Evolutionary conservation across 495 filamentous ascomycete species (phyloP), one percentile per base, ranked within the genome.

Genomic region (Tuber umbilicatum): DNA sequence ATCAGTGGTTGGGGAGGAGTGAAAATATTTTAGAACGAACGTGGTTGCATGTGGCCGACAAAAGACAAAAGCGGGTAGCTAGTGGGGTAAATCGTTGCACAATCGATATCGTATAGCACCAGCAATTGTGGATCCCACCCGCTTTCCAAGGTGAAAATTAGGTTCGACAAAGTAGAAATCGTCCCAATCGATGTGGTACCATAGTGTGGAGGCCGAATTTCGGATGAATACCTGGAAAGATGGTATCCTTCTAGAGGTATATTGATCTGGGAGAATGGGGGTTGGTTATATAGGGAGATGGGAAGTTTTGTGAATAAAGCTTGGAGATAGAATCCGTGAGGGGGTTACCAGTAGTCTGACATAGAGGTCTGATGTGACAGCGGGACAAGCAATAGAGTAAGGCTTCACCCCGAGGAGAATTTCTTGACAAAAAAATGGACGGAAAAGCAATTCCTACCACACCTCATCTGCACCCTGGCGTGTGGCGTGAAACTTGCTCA

Each of bases 401-500:
- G 55, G 55, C 55, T 35, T 17, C 55, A 19, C 27, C 55, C 55
- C 55, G 19, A 3, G 27, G 31, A 64, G 27, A 7, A 64, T 17
- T 64, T 64, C 55, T 64, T 64, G 55, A 47, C 17, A 23, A 47
- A 47, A 23, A 47, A 6, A 19, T 47, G 45, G 35, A 64, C 0
- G 55, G 55, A 64, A 64, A 64, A 64, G 55, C 55, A 17, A 14
- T 64, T 64, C 55, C 55, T 31, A 10, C 74, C 72, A 70, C 72
- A 79, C 64, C 64, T 75, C 73, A 74, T 79, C 69, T 79, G 75
- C 75, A 73, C 73, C 72, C 74, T 72, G 70, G 75, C 72, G 78
- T 74, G 76, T 78, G 77, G 77, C 76, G 72, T 74, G 69, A 79
- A 78, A 78, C 72, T 76, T 74, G 72, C 77, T 78, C 77, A 78